Percentiles rank a stretch among this genome's conserved stretches.
Evolutionary conservation across 768 basidiomycete species (phyloP).

Genomic region (Pleurotus cornucopiae): DNA sequence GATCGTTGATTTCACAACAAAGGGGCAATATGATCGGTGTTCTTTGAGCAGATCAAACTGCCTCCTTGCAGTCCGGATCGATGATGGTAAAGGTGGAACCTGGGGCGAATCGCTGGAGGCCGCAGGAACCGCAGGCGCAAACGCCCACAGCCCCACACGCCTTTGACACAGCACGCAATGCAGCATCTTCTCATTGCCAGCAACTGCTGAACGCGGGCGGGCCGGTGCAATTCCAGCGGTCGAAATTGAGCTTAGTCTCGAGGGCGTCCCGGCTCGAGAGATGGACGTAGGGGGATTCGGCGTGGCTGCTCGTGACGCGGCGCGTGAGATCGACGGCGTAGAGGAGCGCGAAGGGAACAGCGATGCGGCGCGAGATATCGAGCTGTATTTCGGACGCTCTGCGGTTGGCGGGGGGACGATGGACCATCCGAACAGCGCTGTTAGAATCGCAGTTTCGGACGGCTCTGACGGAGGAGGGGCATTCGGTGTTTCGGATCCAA

Average conservation of each 20-base stretch:
- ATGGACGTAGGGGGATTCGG: constrained; percentile 16
- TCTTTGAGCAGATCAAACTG: constrained; percentile 76
- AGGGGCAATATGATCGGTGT: constrained; percentile 85
- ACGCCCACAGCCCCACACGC: constrained; percentile 76
- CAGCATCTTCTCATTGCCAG: constrained; percentile 29
- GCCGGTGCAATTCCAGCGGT: constrained; percentile 19
- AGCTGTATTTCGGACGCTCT: constrained; percentile 19
- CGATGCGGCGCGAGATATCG: constrained; percentile 28
- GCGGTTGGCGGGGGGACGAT: constrained; percentile 31
- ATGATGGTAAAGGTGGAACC: constrained; percentile 10
- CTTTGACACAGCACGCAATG: constrained; percentile 71
- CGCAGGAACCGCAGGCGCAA: constrained; percentile 30
- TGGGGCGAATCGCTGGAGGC: not conserved
- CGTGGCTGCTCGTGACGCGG: constrained; percentile 19
- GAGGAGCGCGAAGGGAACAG: constrained; percentile 21
- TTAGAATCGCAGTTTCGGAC: constrained; percentile 39
- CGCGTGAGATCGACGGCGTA: constrained; percentile 29
- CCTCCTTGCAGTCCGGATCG: constrained; percentile 32
- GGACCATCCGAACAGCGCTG: constrained; percentile 49
- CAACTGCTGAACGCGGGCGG: constrained; percentile 20
- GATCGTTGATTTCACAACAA: constrained; percentile 64
- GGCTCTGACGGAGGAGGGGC: constrained; percentile 13
- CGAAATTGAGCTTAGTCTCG: constrained; percentile 13
- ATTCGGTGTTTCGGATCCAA: not conserved
- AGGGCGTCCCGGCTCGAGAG: constrained; percentile 4